Base-by-base conservation (phyloP, 768 basidiomycete genomes). In the Russula sp. region DNA sequence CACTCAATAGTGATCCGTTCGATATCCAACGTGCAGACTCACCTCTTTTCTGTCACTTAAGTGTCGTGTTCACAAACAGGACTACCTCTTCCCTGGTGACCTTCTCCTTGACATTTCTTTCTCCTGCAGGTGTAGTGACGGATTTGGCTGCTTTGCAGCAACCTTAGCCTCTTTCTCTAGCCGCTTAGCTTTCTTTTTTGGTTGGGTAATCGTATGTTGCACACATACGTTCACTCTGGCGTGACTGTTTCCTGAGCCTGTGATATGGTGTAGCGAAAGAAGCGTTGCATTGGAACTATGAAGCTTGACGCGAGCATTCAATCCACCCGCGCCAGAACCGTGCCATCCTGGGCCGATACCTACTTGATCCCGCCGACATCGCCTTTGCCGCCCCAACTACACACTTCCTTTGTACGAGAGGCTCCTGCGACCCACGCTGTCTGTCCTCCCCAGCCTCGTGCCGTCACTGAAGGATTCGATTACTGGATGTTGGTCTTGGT, bases 11-110 rank as follows among this genome's bases (percentile, higher is more conserved):
- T 25, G 18, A 29, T 2, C 10, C 10, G 20, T 25, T 14, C 1
- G 45, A 2, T 7, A 7, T 7, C 18, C 25, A 16, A 8, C 34
- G 20, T 45, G 3, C 5, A 50, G 10, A 70, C 77, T 63, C 50
- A 90, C 95, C 93, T 76, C 98, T 98, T 80, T 98, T 98, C 71
- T 96, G 81, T 43, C 96, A 96, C 69, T 79, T 83, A 0, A 90
- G 92, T 0, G 94, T 96, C 2, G 81, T 85, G 75, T 97, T 94
- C 62, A 96, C 87, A 73, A 91, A 96, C n/a, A 78, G 78, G 1
- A 77, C 78, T 58, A 86, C 86, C 51, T 85, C 86, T 25, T 81
- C 81, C 71, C 83, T 85, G 73, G 84, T 84, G 68, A 84, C 80
- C 74, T 91, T 90, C 70, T 86, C 86, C 74, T 92, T 91, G 51